Evolutionary conservation across 2,329 filamentous ascomycete species (phyloP), one percentile per base, ranked within the genome.

Genomic region (Xylariaceae sp.): DNA sequence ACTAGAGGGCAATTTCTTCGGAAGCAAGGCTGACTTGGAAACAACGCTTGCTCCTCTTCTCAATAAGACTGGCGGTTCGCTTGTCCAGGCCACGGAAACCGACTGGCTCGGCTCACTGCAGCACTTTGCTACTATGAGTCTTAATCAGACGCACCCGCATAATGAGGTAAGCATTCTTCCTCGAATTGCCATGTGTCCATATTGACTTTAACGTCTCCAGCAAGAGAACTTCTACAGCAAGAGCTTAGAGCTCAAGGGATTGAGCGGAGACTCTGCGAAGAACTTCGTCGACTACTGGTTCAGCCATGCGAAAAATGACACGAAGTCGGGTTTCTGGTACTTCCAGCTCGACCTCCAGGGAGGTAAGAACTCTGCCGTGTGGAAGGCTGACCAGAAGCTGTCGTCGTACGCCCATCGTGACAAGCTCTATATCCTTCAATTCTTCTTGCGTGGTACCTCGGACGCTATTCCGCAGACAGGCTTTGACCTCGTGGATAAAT

Each of bases 371-470:
- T 68, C 66, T 34, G 63, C 61, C 18, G 57, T 71, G 4, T 51
- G 56, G 41, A 50, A 53, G 18, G 51, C 52, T 0, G 49, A 57
- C 11, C 48, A 47, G 12, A 47, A 58, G n/a, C 44, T 57, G 17
- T 63, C 66, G 6, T 57, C 65, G 6, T 71, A 70, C 35, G 64
- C 63, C 6, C 66, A 69, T 47, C 64, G 65, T n/a, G 64, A 67
- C 43, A 68, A 67, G 48, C 64, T 75, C 38, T 64, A 74, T 24
- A 72, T 78, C 45, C 65, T 72, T 13, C 67, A 74, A 42, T 67
- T 74, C 39, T 68, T 69, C 39, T 71, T 75, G 49, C 61, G 67
- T 13, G 60, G 47, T 4, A 50, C 49, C 35, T 18, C 44, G n/a
- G 47, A 34, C 17, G 44, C 61, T 55, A 53, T 68, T 58, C 48